Base-by-base conservation (phyloP, 2,329 filamentous ascomycete genomes). In the Pseudogymnoascus sp. region DNA sequence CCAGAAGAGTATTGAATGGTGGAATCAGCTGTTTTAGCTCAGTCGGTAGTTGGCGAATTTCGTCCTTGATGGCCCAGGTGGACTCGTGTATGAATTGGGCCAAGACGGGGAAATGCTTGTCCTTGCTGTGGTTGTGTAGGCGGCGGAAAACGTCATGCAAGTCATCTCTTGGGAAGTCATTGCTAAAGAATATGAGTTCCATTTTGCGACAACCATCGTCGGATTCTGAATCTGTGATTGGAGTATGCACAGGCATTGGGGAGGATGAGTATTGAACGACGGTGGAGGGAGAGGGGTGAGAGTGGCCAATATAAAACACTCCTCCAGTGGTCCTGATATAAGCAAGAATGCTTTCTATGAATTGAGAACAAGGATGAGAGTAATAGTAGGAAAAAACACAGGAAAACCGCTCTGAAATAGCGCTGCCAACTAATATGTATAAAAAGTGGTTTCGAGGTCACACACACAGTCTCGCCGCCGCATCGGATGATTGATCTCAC, bases 21-120 rank as follows among this genome's bases (percentile, higher is more conserved):
- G 26, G 50, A 33, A 56, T 56, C 11, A 56, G 50, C 6, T 56
- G 26, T 26, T 33, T 56, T 2, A 33, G n/a, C 29, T 56, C 29
- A 33, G n/a, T 56, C 7, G 50, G 50, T 19, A 56, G 50, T 56
- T 56, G 50, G n/a, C 50, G 50, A 33, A 56, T 26, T 56, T 56
- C 50, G 11, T 56, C 50, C 29, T 56, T 56, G 5, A 56, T 19
- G 3, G 29, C 50, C 50, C 26, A 56, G 16, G 50, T 33, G 29
- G 50, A 29, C 50, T 56, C 50, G 3, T 13, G 29, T 19, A 56
- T 33, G 29, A 56, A 56, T 19, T 56, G 29, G 50, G 26, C 7
- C 50, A 56, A 19, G 29, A 56, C 3, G 1, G 26, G 16, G 11
- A 31, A 56, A 33, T 33, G 50, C 29, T 56, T 56, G 29, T 56